Base-by-base conservation (phyloP, 805 yeast species). In the Metschnikowia drakensbergensis region DNA sequence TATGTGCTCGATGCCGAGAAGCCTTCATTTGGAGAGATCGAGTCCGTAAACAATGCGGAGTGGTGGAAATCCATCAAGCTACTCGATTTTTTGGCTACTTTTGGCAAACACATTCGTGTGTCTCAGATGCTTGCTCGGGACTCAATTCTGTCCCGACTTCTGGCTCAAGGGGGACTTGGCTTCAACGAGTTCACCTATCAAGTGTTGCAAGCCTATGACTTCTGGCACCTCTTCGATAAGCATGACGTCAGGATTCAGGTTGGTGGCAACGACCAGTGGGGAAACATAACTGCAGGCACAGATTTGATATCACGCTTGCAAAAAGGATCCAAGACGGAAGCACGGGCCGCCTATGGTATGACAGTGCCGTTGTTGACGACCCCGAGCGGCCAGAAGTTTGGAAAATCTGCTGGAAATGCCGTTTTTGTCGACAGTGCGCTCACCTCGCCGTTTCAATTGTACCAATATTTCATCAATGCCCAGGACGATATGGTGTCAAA, bases 221-320 rank as follows among this genome's bases (percentile, higher is more conserved):
- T 89, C 62, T 89, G 85, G 76, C 89, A 91, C 61, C 68, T 94
- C 49, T 82, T 81, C 69, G 76, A 75, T 34, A 63, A 77, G 11
- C 67, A 79, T 33, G 66, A 72, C 3, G 91, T 91, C 37, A 73
- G 75, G 37, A 67, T 90, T 10, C 98, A 94, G 69, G 83, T 87
- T 32, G 99, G 99, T 25, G 99, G 99, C 5, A 90, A 87, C 62
- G 99, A 94, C 64, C 99, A 94, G 67, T 94, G 97, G 90, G 99
- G 99, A 1, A 94, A 94, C 60, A 94, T 94, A 50, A 88, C 96
- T 1, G 97, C 98, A 0, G 99, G 99, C 0, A 79, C 88, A 35
- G 99, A 94, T 59, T 74, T 94, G 49, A 89, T 91, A 35, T 74
- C 84, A 1, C 71, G 96, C 53, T 63, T 87, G 56, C 58, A 65